phyloP scores from a whole-genome alignment of 805 yeast genomes.

The Yarrowia alimentaria region DNA sequence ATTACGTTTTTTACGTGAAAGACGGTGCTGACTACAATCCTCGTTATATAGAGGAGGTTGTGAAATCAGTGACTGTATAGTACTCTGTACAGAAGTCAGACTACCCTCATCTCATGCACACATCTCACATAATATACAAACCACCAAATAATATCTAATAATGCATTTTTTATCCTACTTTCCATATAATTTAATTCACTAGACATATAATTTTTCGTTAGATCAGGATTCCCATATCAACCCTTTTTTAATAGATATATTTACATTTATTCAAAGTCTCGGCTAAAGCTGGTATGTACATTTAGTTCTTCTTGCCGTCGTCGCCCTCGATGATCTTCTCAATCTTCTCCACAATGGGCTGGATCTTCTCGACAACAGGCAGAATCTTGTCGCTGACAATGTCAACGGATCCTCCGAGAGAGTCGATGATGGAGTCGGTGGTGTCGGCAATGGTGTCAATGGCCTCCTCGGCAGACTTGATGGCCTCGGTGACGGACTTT shows the following conservation, averaged over 20 bases:
- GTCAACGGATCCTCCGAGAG: slow-evolving; percentile 11
- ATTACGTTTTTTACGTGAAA: slow-evolving; percentile 62
- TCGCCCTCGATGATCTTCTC: slow-evolving; percentile 19
- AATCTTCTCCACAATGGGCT: slow-evolving; percentile 9
- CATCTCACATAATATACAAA: too few relatives aligned
- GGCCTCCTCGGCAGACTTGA: slow-evolving; percentile 22
- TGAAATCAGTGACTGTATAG: slow-evolving; percentile 2
- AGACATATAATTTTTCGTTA: too few relatives aligned
- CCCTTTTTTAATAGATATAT: slow-evolving; percentile 19
- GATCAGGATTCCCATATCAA: too few relatives aligned
- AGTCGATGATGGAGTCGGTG: slow-evolving; percentile 22
- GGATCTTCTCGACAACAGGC: slow-evolving; percentile 21
- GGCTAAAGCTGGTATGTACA: too few relatives aligned
- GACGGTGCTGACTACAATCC: slow-evolving; percentile 9
- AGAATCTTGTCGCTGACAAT: neutral
- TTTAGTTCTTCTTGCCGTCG: slow-evolving; percentile 21
- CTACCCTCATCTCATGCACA: too few relatives aligned
- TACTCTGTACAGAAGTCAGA: too few relatives aligned
- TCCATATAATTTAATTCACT: slow-evolving; percentile 6
- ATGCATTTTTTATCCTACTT: neutral
- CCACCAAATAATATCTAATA: too few relatives aligned
- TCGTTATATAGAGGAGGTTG: slow-evolving; percentile 19
- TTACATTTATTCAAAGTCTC: too few relatives aligned
- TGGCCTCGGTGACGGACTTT: slow-evolving; percentile 8
- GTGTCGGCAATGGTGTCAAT: slow-evolving; percentile 24